These are phyloP conservation scores for Termitomyces sp. DNA, from an alignment of 768 basidiomycete genomes.

Conservation along the genomic window DNA sequence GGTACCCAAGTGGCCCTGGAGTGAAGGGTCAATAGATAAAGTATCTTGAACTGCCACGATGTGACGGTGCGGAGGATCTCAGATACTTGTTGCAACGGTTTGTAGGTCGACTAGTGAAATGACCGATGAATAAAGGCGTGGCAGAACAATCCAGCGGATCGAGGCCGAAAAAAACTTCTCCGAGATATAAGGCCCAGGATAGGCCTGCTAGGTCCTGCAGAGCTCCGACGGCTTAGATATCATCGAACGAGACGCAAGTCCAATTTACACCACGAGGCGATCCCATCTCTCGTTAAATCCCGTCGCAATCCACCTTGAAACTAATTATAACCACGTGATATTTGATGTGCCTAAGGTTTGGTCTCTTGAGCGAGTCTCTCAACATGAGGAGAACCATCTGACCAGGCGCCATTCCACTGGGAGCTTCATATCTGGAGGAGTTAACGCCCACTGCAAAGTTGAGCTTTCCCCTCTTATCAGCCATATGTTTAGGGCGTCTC, in stretches of 20 bases:
- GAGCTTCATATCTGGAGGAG: neutral
- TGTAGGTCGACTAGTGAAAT: conserved; percentile 5
- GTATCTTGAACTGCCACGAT: conserved; percentile 24
- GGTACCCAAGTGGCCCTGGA: conserved; percentile 11
- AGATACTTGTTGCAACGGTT: conserved; percentile 15
- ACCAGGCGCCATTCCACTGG: conserved; percentile 4
- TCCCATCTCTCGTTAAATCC: neutral
- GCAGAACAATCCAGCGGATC: conserved; percentile 19
- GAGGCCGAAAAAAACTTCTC: conserved; percentile 19
- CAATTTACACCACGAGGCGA: conserved; percentile 24
- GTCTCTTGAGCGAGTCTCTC: neutral
- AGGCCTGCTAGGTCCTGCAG: conserved; percentile 23
- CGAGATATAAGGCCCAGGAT: conserved; percentile 17
- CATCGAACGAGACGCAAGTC: conserved; percentile 1
- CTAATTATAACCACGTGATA: conserved; percentile 17
- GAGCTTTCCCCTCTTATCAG: neutral
- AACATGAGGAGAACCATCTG: conserved; percentile 3
- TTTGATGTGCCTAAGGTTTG: conserved; percentile 8
- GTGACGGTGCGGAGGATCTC: conserved; percentile 21
- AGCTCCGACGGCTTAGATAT: neutral
- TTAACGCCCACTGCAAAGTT: neutral
- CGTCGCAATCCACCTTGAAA: conserved; percentile 12
- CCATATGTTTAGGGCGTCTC: neutral
- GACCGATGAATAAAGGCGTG: conserved; percentile 4
- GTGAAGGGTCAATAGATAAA: conserved; percentile 21